Conservation (phyloP, 2,329 filamentous ascomycete genomes). For the Ramichloridium luteum region DNA sequence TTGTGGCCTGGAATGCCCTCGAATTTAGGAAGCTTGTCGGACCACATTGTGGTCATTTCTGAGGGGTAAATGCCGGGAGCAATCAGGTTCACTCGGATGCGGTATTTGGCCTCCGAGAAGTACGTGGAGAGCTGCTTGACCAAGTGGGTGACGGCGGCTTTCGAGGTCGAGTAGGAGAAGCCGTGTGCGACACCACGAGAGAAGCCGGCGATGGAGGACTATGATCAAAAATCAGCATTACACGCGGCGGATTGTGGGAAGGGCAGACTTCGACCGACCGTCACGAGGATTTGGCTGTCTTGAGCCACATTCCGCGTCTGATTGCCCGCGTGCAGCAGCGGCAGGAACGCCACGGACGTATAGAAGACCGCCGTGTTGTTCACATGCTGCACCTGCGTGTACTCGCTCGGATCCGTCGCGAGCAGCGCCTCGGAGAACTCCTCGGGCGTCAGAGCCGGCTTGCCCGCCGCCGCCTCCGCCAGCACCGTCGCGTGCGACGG, state of each 20-base stretch:
- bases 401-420: constrained; percentile 20
- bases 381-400: constrained; percentile 25
- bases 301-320: constrained; percentile 26
- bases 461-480: constrained; percentile 8
- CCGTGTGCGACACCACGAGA: constrained; percentile 27
- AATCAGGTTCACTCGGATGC: constrained; percentile 39
- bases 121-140: constrained; percentile 38
- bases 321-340: constrained; percentile 31
- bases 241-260: background rate
- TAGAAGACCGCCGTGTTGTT: constrained; percentile 30
- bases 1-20: constrained; percentile 13
- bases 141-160: constrained; percentile 37
- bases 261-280: constrained; percentile 15
- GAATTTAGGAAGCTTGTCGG: constrained; percentile 14
- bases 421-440: constrained; percentile 14
- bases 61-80: constrained; percentile 28
- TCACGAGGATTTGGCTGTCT: constrained; percentile 35
- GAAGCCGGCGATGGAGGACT: constrained; percentile 34
- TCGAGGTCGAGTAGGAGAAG: constrained; percentile 35
- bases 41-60: constrained; percentile 18
- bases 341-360: constrained; percentile 30
- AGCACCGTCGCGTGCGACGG: constrained; percentile 11
- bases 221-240: constrained; percentile 1
- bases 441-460: constrained; percentile 8
- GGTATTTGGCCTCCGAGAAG: constrained; percentile 26